phyloP scores from a whole-genome alignment of 441 rosid genomes.

The Corymbia calophylla region DNA sequence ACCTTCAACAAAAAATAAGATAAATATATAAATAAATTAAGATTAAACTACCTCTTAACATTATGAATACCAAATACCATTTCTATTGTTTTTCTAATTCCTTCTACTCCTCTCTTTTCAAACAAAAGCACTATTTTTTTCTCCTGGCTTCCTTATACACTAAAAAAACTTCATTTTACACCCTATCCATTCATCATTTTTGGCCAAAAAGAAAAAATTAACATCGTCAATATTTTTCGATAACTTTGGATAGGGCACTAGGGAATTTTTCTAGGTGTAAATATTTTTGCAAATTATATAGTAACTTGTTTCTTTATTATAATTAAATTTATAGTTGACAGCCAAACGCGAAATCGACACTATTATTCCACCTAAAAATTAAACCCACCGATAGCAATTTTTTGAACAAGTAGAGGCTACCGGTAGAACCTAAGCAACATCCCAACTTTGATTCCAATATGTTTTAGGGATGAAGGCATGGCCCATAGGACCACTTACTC shows the following conservation, averaged over 20 bases:
- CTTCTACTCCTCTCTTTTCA: too few species aligned
- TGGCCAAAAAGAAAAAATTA: too few species aligned
- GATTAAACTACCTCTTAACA: too few species aligned
- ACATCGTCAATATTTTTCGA: fast-evolving
- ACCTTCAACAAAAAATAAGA: too few species aligned
- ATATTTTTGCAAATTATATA: not conserved
- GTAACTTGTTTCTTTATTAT: not conserved
- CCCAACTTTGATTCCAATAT: slow-evolving; percentile 9
- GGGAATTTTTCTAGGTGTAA: not conserved
- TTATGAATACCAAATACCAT: too few species aligned
- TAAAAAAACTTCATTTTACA: too few species aligned
- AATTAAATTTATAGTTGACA: not conserved
- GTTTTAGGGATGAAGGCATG: not conserved
- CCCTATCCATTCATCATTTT: too few species aligned
- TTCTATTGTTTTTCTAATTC: too few species aligned
- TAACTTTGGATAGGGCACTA: not conserved
- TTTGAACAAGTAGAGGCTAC: slow-evolving; percentile 1
- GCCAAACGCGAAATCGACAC: not conserved
- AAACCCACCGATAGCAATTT: slow-evolving; percentile 33
- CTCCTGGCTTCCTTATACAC: too few species aligned
- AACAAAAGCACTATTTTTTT: too few species aligned
- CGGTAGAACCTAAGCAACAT: slow-evolving; percentile 19
- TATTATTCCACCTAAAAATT: not conserved
- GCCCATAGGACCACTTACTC: not conserved
- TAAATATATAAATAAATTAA: too few species aligned